phyloP scores from a whole-genome alignment of 371 early-diverging fungal genomes.

The Amoeboaphelidium protococcarum region DNA sequence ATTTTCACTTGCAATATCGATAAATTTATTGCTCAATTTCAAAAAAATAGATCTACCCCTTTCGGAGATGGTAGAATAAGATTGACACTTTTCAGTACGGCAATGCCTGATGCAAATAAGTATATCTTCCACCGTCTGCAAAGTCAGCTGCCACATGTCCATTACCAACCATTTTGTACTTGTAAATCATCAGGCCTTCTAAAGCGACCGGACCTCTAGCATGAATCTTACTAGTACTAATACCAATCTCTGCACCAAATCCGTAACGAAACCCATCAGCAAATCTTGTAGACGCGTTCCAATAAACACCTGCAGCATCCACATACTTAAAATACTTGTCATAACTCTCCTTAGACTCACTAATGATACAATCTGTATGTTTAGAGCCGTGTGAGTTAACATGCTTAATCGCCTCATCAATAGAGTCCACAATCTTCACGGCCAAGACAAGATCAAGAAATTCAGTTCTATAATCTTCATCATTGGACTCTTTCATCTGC shows the following conservation, averaged over 20 bases:
- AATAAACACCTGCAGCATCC: slow-evolving; percentile 88
- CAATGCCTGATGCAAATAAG: slow-evolving; percentile 36
- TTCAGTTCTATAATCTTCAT: slow-evolving; percentile 40
- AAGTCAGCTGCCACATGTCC: slow-evolving; percentile 32
- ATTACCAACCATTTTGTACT: slow-evolving; percentile 63
- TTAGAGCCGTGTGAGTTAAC: slow-evolving; percentile 75
- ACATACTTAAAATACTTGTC: slow-evolving; percentile 63
- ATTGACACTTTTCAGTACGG: no score
- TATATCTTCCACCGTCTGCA: slow-evolving; percentile 28
- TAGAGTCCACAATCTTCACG: slow-evolving; percentile 38
- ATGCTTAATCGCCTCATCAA: slow-evolving; percentile 58
- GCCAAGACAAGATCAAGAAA: slow-evolving; percentile 63
- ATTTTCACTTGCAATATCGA: no score
- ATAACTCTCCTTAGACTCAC: slow-evolving; percentile 37
- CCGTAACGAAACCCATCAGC: slow-evolving; percentile 95
- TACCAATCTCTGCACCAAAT: slow-evolving; percentile 89
- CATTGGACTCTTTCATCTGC: not conserved
- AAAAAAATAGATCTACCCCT: no score
- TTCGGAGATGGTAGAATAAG: no score
- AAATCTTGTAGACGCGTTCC: slow-evolving; percentile 86
- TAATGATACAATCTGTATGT: slow-evolving; percentile 81
- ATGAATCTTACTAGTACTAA: slow-evolving; percentile 89
- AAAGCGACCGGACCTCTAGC: slow-evolving; percentile 90
- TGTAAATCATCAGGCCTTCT: slow-evolving; percentile 86
- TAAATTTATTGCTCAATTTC: no score